Base-by-base conservation (phyloP, 345 rosid genomes). In the Gossypium bickii region DNA sequence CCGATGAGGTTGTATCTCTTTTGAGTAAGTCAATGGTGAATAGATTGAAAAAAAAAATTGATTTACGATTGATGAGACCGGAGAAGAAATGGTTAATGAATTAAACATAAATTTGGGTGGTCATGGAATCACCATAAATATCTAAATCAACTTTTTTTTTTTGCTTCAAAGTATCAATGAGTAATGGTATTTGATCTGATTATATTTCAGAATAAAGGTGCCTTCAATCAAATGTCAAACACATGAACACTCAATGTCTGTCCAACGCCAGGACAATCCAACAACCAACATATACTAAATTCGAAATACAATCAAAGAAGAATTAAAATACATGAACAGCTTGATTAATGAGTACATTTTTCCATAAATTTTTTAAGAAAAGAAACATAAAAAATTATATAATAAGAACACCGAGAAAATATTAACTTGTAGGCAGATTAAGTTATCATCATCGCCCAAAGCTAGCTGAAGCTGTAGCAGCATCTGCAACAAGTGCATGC, bases 401-500 rank as follows among this genome's bases (percentile, higher is more conserved):
- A 10, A 73, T 7, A 52, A 25, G n/a, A 59, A 66, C 56, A 69
- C 29, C 17, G 47, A 56, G 16, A 70, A 52, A 47, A 61, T 12
- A 38, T 56, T 17, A 58, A 67, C n/a, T 43, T 76, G 60, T 44
- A 3, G 61, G 79, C 62, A 53, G 60, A 72, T 70, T 53, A 53
- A 17, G 48, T 70, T 34, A 34, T 34, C 47, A 70, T 66, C 76
- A 70, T 56, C 57, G 17, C 44, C 29, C 73, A 13, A 47, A 48
- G 51, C 58, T 74, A 48, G 51, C 58, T 77, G 73, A 81, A 64
- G 65, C 65, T 13, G 66, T 55, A 65, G 77, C 67, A 78, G 53
- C 84, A 6, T 70, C 73, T 81, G 81, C 81, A 61, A 13, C 22
- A 60, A 61, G 41, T 34, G 41, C 41, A 5, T 34, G 7, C 7